Evolutionary conservation across 2,329 filamentous ascomycete species (phyloP), one percentile per base, ranked within the genome.

Genomic region (Fusarium brachygibbosum): DNA sequence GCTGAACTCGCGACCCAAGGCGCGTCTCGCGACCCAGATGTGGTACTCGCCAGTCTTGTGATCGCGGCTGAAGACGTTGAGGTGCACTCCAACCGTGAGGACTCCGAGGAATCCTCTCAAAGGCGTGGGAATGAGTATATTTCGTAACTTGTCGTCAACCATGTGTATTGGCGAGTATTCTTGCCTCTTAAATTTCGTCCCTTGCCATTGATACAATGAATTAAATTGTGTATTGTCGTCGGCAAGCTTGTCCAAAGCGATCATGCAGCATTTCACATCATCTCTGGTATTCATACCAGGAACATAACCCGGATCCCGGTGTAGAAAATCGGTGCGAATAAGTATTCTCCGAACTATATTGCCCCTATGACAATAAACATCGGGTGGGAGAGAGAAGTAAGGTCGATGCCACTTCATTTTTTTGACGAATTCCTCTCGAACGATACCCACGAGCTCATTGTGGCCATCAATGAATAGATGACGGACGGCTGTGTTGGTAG

Each of bases 21-120:
- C 76, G 6, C 79, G 74, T 51, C 72, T 72, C 23, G 78, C 74
- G 37, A 81, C 76, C 79, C 79, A 81, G 38, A 80, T 74, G 34
- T 73, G 51, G 42, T 38, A 68, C 34, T 55, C 62, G 45, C 73
- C 70, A n/a, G 62, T 68, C 28, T 58, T 55, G n/a, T 56, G 48
- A 42, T 69, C 75, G 42, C 72, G 58, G 32, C 75, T 77, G 67
- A 76, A 81, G 45, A 79, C 75, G 63, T 79, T 81, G 64, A 81
- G 73, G 58, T 81, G 79, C 3, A 79, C 76, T 10, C 79, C 79
- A 6, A 76, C 74, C 3, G 79, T 81, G 32, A 78, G 68, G 34
- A 80, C 72, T 8, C 79, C 79, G 29, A 81, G 75, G 12, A 80
- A 65, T 2, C 79, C 79, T 6, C 79, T 71, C 29, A 76, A 63